Base-by-base conservation (phyloP, 2,329 filamentous ascomycete genomes). In the Myriosclerotinia curreyana region DNA sequence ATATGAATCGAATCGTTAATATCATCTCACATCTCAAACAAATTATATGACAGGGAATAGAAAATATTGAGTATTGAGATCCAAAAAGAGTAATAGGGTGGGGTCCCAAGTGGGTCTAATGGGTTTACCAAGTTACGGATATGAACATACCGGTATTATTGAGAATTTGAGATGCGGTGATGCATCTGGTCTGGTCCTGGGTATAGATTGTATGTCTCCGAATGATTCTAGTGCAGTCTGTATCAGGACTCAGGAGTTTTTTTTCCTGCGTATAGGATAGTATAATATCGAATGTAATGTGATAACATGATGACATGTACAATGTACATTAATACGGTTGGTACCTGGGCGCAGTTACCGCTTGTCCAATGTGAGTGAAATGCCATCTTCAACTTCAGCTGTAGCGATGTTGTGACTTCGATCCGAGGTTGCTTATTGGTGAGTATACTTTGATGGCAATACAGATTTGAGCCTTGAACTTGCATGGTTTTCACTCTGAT, bases 321-420 rank as follows among this genome's bases (percentile, higher is more conserved):
- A n/a, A n/a, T 22, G 14, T 58, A 28, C 54, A 28, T 34, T 20
- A 28, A 46, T 46, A 58, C 14, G 42, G 25, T 56, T 46, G 40
- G 54, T 46, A 46, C 54, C 42, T 46, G 25, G 50, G 51, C 60
- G 60, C 60, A 62, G 60, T 49, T 51, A 62, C 51, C 60, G 60
- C 60, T 56, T 62, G 60, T 62, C 60, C 40, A 42, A 62, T 56
- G 60, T 34, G 17, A 60, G 46, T 60, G 34, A 63, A 52, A 63
- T 63, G 22, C 34, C 34, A 50, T 40, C 51, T 40, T 36, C 20
- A 40, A n/a, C 61, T 58, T 63, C 61, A 63, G 61, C 61, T 63
- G 50, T 54, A 52, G n/a, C 38, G 59, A 61, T 53, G 25, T 34
- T 42, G 8, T 53, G 28, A 17, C 17, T 12, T 44, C 6, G 25